phyloP scores from a whole-genome alignment of 768 basidiomycete species.

The Boletus insuetus region DNA sequence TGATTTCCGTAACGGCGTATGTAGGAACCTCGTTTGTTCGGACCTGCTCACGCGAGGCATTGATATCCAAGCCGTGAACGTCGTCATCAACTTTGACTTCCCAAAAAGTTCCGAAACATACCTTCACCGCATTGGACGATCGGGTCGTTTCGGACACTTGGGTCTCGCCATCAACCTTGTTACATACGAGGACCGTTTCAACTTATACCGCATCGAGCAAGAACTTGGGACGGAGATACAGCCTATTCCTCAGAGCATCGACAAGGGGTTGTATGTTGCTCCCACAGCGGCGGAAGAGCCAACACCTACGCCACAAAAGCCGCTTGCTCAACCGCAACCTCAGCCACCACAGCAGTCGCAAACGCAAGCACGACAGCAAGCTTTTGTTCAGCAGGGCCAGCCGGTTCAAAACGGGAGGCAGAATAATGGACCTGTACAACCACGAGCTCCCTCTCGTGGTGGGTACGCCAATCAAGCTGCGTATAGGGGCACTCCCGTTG shows the following conservation, averaged over 20 bases:
- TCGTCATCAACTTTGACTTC: conserved; percentile 99
- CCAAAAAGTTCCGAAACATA: conserved; percentile 99
- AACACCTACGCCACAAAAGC: conserved; percentile 45
- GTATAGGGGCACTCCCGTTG: conserved; percentile 29
- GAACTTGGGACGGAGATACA: conserved; percentile 98
- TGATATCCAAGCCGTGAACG: conserved; percentile 99
- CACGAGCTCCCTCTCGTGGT: conserved; percentile 23
- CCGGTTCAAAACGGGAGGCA: conserved; percentile 28
- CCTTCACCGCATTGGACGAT: conserved; percentile 96
- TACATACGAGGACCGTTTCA: conserved; percentile 97
- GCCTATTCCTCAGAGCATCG: conserved; percentile 89
- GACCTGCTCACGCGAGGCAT: conserved; percentile 98
- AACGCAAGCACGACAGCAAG: conserved; percentile 30
- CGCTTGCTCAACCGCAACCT: conserved; percentile 35
- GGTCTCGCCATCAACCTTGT: conserved; percentile 97
- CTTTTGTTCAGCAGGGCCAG: conserved; percentile 23
- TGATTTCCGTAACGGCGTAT: conserved; percentile 98
- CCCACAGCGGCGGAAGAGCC: conserved; percentile 51
- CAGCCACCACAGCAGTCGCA: conserved; percentile 25
- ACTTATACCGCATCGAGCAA: conserved; percentile 96
- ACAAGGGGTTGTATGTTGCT: conserved; percentile 90
- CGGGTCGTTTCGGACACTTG: conserved; percentile 95
- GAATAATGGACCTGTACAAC: conserved; percentile 21
- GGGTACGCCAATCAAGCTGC: conserved; percentile 23
- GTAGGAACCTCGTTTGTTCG: conserved; percentile 97